Conservation (phyloP, 345 rosid genomes). For the Moringa oleifera region DNA sequence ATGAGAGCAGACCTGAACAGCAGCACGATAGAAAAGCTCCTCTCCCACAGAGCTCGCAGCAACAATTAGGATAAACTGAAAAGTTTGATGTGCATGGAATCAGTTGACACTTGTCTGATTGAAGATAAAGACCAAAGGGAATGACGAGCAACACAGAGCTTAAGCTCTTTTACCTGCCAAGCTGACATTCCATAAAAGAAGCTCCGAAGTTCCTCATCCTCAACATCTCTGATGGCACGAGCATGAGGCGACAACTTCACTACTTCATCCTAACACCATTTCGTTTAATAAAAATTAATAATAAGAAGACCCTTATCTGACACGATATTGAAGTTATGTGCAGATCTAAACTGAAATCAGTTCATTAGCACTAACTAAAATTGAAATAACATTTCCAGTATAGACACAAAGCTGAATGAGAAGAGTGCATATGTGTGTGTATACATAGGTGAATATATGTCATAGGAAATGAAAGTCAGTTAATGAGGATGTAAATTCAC, state of each 20-base stretch:
- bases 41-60: conserved; percentile 96
- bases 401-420: too few relatives aligned
- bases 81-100: conserved; percentile 4
- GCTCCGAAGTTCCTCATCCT: conserved; percentile 91
- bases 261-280: conserved; percentile 73
- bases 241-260: conserved; percentile 96
- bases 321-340: neutral
- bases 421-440: too few relatives aligned
- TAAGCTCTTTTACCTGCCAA: conserved; percentile 61
- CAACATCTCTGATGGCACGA: conserved; percentile 96
- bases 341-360: too few relatives aligned
- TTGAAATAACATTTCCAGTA: too few relatives aligned
- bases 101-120: conserved; percentile 1
- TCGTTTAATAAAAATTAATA: too few relatives aligned
- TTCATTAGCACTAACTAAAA: too few relatives aligned
- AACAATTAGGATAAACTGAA: conserved; percentile 75
- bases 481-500: neutral
- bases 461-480: too few relatives aligned
- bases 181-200: conserved; percentile 98
- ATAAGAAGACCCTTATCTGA: neutral
- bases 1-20: conserved; percentile 66
- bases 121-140: neutral
- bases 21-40: conserved; percentile 97
- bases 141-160: neutral
- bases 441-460: too few relatives aligned